phyloP scores from a whole-genome alignment of 2,329 filamentous ascomycete genomes.

The Cryphonectria parasitica region DNA sequence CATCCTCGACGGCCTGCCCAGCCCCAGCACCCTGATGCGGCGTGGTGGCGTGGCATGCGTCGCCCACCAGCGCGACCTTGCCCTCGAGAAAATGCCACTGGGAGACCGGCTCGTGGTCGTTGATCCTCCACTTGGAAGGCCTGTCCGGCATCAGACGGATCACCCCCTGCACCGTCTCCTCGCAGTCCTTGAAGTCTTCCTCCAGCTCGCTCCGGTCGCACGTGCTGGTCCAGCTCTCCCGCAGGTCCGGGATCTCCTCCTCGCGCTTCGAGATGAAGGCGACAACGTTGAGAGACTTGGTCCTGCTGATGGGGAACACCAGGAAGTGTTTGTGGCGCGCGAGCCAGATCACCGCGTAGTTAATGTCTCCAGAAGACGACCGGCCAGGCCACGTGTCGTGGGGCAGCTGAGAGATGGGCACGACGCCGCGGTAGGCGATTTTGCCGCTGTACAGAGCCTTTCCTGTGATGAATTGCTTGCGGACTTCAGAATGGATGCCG shows the following conservation, averaged over 20 bases:
- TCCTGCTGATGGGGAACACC: constrained; percentile 28
- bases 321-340: constrained; percentile 26
- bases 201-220: constrained; percentile 26
- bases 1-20: constrained; percentile 32
- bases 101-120: constrained; percentile 34
- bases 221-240: constrained; percentile 27
- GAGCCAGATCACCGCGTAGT: constrained; percentile 22
- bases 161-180: constrained; percentile 28
- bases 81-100: constrained; percentile 31
- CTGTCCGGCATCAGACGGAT: constrained; percentile 28
- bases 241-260: constrained; percentile 28
- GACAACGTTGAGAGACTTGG: constrained; percentile 29
- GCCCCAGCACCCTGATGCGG: constrained; percentile 32
- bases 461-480: constrained; percentile 24
- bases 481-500: constrained; percentile 28
- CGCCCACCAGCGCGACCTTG: constrained; percentile 24
- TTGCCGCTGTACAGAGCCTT: constrained; percentile 36
- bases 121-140: constrained; percentile 35
- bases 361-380: constrained; percentile 7
- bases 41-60: constrained; percentile 28
- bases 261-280: constrained; percentile 29
- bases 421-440: constrained; percentile 39
- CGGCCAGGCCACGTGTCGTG: constrained; percentile 23
- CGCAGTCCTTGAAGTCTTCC: constrained; percentile 30
- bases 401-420: constrained; percentile 34